Percentiles rank a stretch among this genome's conserved stretches.
These are phyloP conservation scores for Allium cepa DNA, from an alignment of 106 monocot species.

Conservation along the genomic window DNA sequence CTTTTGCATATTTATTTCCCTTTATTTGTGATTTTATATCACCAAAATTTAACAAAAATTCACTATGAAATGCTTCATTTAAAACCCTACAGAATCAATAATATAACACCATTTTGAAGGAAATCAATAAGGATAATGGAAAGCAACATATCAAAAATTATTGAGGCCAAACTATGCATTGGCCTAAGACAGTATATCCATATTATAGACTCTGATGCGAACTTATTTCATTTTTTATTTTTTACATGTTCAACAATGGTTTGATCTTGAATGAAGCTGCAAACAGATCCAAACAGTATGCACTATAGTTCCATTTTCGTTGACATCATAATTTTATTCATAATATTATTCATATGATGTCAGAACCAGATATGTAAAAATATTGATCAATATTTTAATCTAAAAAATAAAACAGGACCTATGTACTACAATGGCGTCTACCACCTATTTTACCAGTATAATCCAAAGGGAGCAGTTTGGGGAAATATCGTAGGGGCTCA, in stretches of 20 bases:
- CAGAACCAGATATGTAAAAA: background rate
- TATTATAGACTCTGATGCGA: background rate
- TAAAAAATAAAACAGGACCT: background rate
- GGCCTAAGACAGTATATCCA: background rate
- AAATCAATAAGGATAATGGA: too few species aligned
- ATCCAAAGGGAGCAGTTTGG: slow-evolving; percentile 1
- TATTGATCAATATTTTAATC: background rate
- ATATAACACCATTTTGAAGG: too few species aligned
- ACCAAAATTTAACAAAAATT: too few species aligned
- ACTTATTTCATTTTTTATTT: background rate
- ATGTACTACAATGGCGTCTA: slow-evolving; percentile 7
- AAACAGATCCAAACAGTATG: slow-evolving; percentile 28
- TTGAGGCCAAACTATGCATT: background rate
- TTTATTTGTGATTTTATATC: too few species aligned
- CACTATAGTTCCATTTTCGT: background rate
- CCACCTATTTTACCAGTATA: slow-evolving; percentile 3
- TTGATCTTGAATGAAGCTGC: background rate
- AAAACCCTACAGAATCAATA: background rate
- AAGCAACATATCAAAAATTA: too few species aligned
- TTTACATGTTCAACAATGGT: background rate
- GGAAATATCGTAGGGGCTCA: slow-evolving; percentile 1
- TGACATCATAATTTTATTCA: background rate
- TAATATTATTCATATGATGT: background rate
- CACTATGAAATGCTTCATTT: background rate
- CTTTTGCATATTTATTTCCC: too few species aligned